A percentile compares a stretch with the other conserved stretches of the same genome.
phyloP scores from a whole-genome alignment of 108 stramenopile species.

The Nitzschia sp. region DNA sequence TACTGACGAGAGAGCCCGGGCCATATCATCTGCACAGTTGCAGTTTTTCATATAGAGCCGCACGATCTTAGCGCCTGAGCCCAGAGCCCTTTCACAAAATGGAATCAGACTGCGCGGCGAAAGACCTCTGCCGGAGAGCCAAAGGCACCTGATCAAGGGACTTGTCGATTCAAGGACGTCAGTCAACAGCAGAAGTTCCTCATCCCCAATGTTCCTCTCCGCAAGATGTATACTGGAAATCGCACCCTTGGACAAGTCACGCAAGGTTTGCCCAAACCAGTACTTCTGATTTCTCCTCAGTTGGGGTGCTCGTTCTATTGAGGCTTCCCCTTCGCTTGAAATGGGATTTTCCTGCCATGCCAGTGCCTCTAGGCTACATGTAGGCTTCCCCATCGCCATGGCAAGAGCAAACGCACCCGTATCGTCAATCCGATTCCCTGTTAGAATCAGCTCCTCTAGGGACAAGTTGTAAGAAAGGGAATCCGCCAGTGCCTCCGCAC shows the following conservation, averaged over 20 bases:
- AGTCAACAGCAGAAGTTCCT: slow-evolving; percentile 34
- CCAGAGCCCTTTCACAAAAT: slow-evolving; percentile 1
- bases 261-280: slow-evolving; percentile 40
- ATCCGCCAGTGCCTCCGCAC: slow-evolving; percentile 32
- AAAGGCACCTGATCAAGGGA: slow-evolving; percentile 15
- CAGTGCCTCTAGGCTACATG: slow-evolving; percentile 22
- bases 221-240: slow-evolving; percentile 16
- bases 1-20: slow-evolving; percentile 21
- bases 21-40: slow-evolving; percentile 19
- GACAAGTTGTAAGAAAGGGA: slow-evolving; percentile 32
- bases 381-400: slow-evolving; percentile 21
- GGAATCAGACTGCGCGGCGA: slow-evolving; percentile 30
- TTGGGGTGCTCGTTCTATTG: slow-evolving; percentile 22
- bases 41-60: slow-evolving; percentile 36
- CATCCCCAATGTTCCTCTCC: slow-evolving; percentile 31
- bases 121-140: slow-evolving; percentile 6
- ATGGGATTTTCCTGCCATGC: slow-evolving; percentile 45
- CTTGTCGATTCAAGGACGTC: not conserved
- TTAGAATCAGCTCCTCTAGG: slow-evolving; percentile 27
- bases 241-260: slow-evolving; percentile 13
- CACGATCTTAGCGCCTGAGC: slow-evolving; percentile 11
- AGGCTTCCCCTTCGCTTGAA: slow-evolving; percentile 18
- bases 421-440: slow-evolving; percentile 37
- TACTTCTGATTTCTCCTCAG: slow-evolving; percentile 26
- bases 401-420: slow-evolving; percentile 27